A percentile compares a stretch with the other conserved stretches of the same genome.
These are phyloP conservation scores for Solanum bukasovii DNA, from an alignment of 257 asterid species.

Conservation along the genomic window DNA sequence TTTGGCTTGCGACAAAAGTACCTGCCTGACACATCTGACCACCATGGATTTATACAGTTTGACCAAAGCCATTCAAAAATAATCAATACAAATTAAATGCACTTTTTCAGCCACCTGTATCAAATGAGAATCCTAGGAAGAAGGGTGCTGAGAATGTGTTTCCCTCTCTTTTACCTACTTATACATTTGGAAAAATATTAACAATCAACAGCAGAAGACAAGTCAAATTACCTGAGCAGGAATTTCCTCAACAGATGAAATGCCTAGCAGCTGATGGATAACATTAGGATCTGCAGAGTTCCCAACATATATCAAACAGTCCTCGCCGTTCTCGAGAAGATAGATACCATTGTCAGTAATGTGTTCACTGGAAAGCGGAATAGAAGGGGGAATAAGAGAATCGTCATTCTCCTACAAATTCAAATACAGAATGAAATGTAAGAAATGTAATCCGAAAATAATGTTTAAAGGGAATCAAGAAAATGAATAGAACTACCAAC, in stretches of 20 bases:
- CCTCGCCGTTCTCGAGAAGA: constrained; percentile 94
- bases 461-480: background rate
- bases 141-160: background rate
- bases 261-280: constrained; percentile 56
- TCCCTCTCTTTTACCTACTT: background rate
- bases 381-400: constrained; percentile 50
- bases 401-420: constrained; percentile 59
- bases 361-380: constrained; percentile 83
- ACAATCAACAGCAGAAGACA: background rate
- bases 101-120: background rate
- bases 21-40: background rate
- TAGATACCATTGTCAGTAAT: constrained; percentile 70
- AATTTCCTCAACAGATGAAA: constrained; percentile 74
- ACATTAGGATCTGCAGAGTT: constrained; percentile 46
- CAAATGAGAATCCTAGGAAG: background rate
- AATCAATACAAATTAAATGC: background rate
- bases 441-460: background rate
- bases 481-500: background rate
- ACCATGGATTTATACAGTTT: background rate
- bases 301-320: constrained; percentile 82
- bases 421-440: background rate
- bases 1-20: background rate
- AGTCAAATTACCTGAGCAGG: constrained; percentile 54
- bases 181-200: background rate
- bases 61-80: background rate